Percentiles rank a stretch among this genome's conserved stretches.
These are phyloP conservation scores for Asterochloris erici DNA, from an alignment of 139 green algal genomes.

Conservation along the genomic window DNA sequence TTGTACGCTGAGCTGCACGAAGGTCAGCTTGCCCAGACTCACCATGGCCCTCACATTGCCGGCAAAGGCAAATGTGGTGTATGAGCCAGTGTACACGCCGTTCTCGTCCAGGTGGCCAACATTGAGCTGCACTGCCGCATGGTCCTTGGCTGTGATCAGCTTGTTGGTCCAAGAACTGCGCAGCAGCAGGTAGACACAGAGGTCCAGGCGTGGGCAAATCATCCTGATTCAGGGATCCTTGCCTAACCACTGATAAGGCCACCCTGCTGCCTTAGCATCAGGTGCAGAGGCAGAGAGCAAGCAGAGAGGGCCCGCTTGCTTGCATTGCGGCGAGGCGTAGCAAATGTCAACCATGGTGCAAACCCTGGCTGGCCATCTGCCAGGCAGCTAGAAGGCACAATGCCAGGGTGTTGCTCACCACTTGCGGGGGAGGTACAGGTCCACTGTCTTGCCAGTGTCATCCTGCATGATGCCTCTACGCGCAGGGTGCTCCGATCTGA, in stretches of 20 bases:
- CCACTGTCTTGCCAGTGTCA: constrained; percentile 89
- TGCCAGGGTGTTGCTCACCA: constrained; percentile 62
- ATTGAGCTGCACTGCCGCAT: constrained; percentile 97
- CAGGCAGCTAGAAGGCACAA: no score
- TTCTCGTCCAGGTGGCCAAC: constrained; percentile 96
- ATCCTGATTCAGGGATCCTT: no score
- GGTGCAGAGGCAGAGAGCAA: background rate
- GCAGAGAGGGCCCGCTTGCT: background rate
- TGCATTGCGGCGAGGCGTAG: no score
- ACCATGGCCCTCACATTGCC: constrained; percentile 72
- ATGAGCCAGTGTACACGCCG: constrained; percentile 91
- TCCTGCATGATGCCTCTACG: constrained; percentile 77
- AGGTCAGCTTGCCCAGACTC: background rate
- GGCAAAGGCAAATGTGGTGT: constrained; percentile 92
- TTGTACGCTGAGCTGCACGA: no score
- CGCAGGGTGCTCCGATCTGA: background rate
- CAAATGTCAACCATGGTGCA: no score
- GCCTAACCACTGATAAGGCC: background rate
- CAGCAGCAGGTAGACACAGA: background rate
- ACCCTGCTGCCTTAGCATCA: background rate
- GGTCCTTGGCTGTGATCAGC: constrained; percentile 98
- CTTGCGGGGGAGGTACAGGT: constrained; percentile 99
- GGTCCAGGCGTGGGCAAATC: background rate
- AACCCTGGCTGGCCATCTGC: no score
- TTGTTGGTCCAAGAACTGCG: constrained; percentile 98